Evolutionary conservation across 2,329 filamentous ascomycete genomes (phyloP), one percentile per base, ranked within the genome.

Genomic region (Rhexocercosporidium sp.): DNA sequence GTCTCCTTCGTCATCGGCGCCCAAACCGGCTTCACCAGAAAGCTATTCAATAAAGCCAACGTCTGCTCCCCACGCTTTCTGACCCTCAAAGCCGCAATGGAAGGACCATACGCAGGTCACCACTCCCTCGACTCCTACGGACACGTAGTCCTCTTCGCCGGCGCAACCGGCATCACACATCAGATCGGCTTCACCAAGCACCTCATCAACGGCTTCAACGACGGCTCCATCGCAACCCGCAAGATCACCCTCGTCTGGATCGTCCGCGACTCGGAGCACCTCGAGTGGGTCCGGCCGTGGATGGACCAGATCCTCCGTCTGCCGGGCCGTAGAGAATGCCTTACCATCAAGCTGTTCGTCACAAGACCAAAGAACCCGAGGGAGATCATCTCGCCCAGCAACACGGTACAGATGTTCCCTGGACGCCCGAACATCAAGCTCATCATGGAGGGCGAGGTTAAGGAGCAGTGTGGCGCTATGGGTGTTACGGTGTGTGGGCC

Each of bases 251-350:
- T 98, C 8, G 88, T 97, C 68, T 98, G 96, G 96, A 90, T 97
- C 75, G 92, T 98, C 71, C 93, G 96, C 69, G 93, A 94, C 64
- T 91, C 92, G 44, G 91, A 97, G 75, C 90, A 95, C 65, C 86
- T 98, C 8, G 93, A 97, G 78, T 98, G 96, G 95, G 92, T 97
- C 67, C 88, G 93, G 8, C 92, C 93, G 5, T 98, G 92, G 90
- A 90, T 91, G 86, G 87, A 91, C 72, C 80, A 83, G 64, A 81
- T 98, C 63, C 84, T 98, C 37, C 86, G 86, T 65, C 90, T 97
- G 85, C 91, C 93, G 14, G 87, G 89, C 73, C 90, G 94, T 63
- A 88, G 92, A 66, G 93, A 97, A 59, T 85, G 97, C 34, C 86
- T 99, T 53, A 90, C 89, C 73, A 92, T 98, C 74, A 88, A 95